Conservation (phyloP, 139 green algal species). For the Ettlia oleoabundans region DNA sequence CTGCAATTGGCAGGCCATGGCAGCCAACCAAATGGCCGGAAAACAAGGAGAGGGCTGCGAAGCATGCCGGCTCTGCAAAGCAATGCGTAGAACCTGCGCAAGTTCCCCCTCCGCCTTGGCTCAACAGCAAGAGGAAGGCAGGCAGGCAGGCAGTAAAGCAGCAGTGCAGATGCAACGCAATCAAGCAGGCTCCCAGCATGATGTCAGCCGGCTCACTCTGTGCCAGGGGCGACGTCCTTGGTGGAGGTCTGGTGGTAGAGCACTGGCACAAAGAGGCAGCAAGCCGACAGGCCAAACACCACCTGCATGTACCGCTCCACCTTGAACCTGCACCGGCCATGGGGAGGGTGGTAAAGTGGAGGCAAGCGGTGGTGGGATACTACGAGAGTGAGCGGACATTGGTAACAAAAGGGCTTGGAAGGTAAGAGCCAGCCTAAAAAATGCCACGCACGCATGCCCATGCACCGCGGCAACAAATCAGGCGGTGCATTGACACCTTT, state of each 20-base stretch:
- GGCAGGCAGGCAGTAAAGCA: neutral
- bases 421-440: too few species aligned
- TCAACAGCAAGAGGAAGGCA: too few species aligned
- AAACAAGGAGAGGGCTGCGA: too few species aligned
- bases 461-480: too few species aligned
- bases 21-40: too few species aligned
- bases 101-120: too few species aligned
- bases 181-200: neutral
- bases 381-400: neutral
- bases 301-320: conserved; percentile 87
- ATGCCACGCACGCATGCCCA: too few species aligned
- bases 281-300: conserved; percentile 76
- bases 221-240: neutral
- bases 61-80: too few species aligned
- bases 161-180: neutral
- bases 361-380: neutral
- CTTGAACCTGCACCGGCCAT: conserved; percentile 33
- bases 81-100: too few species aligned
- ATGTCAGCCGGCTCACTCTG: neutral
- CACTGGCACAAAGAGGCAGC: conserved; percentile 69
- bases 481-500: too few species aligned
- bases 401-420: neutral
- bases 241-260: conserved; percentile 33
- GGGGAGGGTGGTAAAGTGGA: neutral
- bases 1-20: too few species aligned